phyloP scores from a whole-genome alignment of 1,284 basidiomycete genomes.

The Ceratobasidium sp. region DNA sequence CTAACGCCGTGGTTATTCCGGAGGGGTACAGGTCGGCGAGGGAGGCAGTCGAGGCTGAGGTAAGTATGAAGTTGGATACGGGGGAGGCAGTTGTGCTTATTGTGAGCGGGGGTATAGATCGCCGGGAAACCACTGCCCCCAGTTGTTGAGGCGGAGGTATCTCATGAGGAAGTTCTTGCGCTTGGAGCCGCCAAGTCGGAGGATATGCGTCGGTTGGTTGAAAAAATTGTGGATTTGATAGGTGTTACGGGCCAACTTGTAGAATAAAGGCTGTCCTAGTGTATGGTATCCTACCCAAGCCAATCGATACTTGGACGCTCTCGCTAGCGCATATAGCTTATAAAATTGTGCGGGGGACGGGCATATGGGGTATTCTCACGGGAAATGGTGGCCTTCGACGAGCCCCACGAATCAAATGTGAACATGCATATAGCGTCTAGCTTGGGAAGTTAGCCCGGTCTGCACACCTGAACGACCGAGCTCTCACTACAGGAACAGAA shows the following conservation, averaged over 20 bases:
- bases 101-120: conserved; percentile 61
- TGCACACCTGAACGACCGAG: background rate
- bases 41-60: conserved; percentile 80
- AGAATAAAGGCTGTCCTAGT: conserved; percentile 3
- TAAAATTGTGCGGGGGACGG: background rate
- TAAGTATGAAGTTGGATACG: conserved; percentile 55
- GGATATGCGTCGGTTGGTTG: conserved; percentile 75
- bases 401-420: background rate
- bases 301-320: background rate
- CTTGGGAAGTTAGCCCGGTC: background rate
- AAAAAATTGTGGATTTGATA: conserved; percentile 67
- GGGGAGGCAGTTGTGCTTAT: conserved; percentile 16
- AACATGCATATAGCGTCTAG: background rate
- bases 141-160: conserved; percentile 67
- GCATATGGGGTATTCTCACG: background rate
- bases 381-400: background rate
- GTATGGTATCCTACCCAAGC: background rate
- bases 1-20: conserved; percentile 84
- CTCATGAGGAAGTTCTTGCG: conserved; percentile 84
- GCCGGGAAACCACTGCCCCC: conserved; percentile 66
- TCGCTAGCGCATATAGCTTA: conserved; percentile 21
- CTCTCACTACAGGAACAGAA: conserved; percentile 9
- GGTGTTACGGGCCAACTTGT: conserved; percentile 34
- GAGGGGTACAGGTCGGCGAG: conserved; percentile 75
- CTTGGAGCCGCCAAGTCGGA: conserved; percentile 77